Evolutionary conservation across 2,329 filamentous ascomycete species (phyloP).

Genomic region (Hymenoscyphus salicellus): DNA sequence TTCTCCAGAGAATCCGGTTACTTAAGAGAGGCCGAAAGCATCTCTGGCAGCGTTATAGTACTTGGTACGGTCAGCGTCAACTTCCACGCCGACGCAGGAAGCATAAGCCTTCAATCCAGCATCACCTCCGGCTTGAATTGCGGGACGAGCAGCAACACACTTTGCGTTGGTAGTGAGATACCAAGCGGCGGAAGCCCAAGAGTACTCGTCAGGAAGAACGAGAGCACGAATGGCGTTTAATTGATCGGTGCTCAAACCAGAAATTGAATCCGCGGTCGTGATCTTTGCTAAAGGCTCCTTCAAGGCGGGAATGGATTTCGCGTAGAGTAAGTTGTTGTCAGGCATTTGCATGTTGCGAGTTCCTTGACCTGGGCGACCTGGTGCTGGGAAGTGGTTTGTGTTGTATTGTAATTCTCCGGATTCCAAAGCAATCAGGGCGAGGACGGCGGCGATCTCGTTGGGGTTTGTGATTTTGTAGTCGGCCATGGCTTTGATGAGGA

Average conservation of each 20-base stretch:
- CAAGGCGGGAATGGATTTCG: slow-evolving; percentile 45
- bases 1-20: background rate
- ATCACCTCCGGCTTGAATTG: slow-evolving; percentile 43
- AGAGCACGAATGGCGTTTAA: slow-evolving; percentile 47
- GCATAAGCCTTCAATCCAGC: slow-evolving; percentile 54
- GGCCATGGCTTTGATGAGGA: slow-evolving; percentile 50
- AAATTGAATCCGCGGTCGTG: slow-evolving; percentile 31
- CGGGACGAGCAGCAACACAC: slow-evolving; percentile 46
- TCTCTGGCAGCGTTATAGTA: slow-evolving; percentile 50
- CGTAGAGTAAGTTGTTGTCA: slow-evolving; percentile 54
- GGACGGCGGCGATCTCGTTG: slow-evolving; percentile 57
- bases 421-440: slow-evolving; percentile 61
- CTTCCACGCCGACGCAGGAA: slow-evolving; percentile 50
- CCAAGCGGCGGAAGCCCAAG: slow-evolving; percentile 61
- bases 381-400: slow-evolving; percentile 52
- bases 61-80: slow-evolving; percentile 44
- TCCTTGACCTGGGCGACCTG: slow-evolving; percentile 54
- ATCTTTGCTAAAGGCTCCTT: slow-evolving; percentile 35
- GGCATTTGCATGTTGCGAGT: slow-evolving; percentile 64
- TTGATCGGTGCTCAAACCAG: slow-evolving; percentile 37
- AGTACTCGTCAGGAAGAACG: slow-evolving; percentile 48
- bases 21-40: slow-evolving; percentile 35
- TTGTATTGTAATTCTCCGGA: slow-evolving; percentile 60
- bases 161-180: slow-evolving; percentile 49
- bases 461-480: slow-evolving; percentile 50